Evolutionary conservation across 2,329 filamentous ascomycete genomes (phyloP), one percentile per base, ranked within the genome.

Genomic region (Penicillium psychrosexuale): DNA sequence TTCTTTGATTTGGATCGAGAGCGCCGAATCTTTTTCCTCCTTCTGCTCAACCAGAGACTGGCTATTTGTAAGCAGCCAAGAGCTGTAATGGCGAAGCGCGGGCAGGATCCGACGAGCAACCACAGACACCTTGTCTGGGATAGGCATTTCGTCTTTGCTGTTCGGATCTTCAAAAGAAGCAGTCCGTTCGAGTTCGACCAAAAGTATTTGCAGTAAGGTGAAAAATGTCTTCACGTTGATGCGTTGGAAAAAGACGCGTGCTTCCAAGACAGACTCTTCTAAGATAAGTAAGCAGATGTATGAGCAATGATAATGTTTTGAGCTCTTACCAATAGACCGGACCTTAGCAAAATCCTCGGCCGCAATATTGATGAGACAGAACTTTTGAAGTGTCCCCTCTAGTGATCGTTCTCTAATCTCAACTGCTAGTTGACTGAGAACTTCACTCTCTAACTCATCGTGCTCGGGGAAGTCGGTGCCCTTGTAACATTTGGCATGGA

Each of bases 401-500:
- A 88, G 79, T 1, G 83, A 81, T 9, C 85, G 81, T 58, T 86
- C 84, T 68, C 89, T 91, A 28, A 94, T 77, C 30, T 90, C 84
- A 61, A 88, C 82, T 45, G 86, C 82, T 36, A 96, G 77, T 47
- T 91, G 88, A 63, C 88, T 86, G 57, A 96, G 79, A 12, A 97
- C 88, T 70, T 96, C 91, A 55, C 85, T 85, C 72, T 97, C 92
- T 28, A 97, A 78, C 69, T 96, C 91, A 51, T 87, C 83, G 60
- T 91, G 88, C 58, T 87, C 85, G 0, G 84, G 76, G 64, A 94
- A 92, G 42, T 85, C 81, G 56, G 87, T 81, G 31, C 90, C 91
- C 58, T 86, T 86, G 74, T 89, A 93, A 72, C 90, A 93, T 67
- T 88, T 85, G 45, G 90, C 90, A 69, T 97, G 93, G 40, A 97